Percentiles rank a stretch among this genome's conserved stretches.
These are phyloP conservation scores for Brasilioporus rufonigricans DNA, from an alignment of 768 basidiomycete genomes.

Conservation along the genomic window DNA sequence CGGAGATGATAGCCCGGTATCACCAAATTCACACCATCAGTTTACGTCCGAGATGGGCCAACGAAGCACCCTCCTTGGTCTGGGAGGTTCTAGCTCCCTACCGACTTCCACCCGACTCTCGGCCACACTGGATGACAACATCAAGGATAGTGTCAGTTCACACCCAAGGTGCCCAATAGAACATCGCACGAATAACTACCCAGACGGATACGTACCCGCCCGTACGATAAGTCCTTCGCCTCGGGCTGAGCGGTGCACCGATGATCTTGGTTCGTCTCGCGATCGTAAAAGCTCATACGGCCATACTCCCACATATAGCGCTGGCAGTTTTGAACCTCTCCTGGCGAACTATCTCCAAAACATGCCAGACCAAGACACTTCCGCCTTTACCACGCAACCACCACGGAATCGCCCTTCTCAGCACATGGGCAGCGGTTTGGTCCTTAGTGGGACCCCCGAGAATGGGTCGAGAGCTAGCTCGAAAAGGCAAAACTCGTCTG, in stretches of 20 bases:
- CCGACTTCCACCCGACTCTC: slow-evolving; percentile 36
- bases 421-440: neutral
- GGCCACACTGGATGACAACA: slow-evolving; percentile 20
- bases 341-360: slow-evolving; percentile 43
- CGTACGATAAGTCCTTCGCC: slow-evolving; percentile 49
- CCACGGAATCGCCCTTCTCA: slow-evolving; percentile 30
- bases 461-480: slow-evolving; percentile 23
- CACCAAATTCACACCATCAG: slow-evolving; percentile 19
- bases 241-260: slow-evolving; percentile 16
- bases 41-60: slow-evolving; percentile 39
- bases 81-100: slow-evolving; percentile 17
- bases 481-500: slow-evolving; percentile 20
- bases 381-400: slow-evolving; percentile 14
- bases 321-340: slow-evolving; percentile 60
- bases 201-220: slow-evolving; percentile 45
- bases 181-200: slow-evolving; percentile 12
- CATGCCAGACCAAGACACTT: slow-evolving; percentile 19
- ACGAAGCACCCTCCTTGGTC: slow-evolving; percentile 30
- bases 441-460: slow-evolving; percentile 26
- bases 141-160: slow-evolving; percentile 43
- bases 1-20: slow-evolving; percentile 34
- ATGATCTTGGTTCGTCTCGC: slow-evolving; percentile 28
- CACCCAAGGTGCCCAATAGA: slow-evolving; percentile 43
- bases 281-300: slow-evolving; percentile 34
- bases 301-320: slow-evolving; percentile 49